Conservation (phyloP, 495 filamentous ascomycete species). For the Neurospora sp. region DNA sequence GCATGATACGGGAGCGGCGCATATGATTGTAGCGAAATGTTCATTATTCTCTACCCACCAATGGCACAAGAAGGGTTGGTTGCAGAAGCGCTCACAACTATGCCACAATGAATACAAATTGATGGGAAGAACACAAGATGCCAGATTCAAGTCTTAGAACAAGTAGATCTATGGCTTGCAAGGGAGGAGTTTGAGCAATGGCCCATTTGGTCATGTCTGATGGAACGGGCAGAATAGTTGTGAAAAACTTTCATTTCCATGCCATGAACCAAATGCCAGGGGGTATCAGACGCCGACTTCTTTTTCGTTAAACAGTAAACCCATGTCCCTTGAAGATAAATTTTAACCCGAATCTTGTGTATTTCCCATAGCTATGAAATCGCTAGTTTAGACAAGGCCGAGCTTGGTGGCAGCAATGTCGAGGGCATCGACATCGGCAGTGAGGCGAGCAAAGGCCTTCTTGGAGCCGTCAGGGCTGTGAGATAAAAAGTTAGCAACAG, state of each 20-base stretch:
- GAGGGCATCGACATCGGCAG: constrained; percentile 92
- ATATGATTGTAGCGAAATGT: not conserved
- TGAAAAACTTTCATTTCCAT: not conserved
- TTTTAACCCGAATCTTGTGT: not conserved
- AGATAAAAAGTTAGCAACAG: constrained; percentile 6
- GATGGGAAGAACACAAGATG: not conserved
- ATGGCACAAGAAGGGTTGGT: not conserved
- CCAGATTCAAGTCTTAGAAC: not conserved
- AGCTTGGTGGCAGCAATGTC: constrained; percentile 99
- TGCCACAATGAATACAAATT: not conserved
- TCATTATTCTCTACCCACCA: not conserved
- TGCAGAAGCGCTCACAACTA: not conserved
- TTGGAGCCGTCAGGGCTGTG: constrained; percentile 86
- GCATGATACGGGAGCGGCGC: not conserved
- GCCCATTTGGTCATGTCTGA: not conserved
- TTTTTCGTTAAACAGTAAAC: not conserved
- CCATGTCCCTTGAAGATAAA: not conserved
- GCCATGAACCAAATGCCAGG: not conserved
- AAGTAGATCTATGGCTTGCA: not conserved
- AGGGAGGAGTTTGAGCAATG: not conserved
- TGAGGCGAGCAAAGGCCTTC: constrained; percentile 96
- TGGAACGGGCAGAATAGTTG: not conserved
- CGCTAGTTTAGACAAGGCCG: constrained; percentile 70
- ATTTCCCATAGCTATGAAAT: constrained; percentile 1
- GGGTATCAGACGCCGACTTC: not conserved